Evolutionary conservation across 1,139 yeast species (phyloP).

Genomic region (Trichomonascaceae sp.): DNA sequence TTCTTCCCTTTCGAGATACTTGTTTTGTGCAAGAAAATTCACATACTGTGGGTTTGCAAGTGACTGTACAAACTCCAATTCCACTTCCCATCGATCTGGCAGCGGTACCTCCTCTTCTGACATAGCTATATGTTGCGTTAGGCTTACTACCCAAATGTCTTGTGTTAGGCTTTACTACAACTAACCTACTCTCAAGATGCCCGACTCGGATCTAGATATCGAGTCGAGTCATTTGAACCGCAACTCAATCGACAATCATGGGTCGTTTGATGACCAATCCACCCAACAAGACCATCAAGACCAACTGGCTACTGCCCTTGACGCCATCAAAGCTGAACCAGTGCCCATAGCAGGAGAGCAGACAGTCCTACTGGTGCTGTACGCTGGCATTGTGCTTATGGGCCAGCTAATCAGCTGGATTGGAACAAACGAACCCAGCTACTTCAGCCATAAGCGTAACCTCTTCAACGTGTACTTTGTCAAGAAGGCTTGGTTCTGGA

Average conservation of each 20-base stretch:
- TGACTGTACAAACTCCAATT: slow-evolving; percentile 75
- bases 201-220: too few relatives aligned
- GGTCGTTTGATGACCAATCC: too few relatives aligned
- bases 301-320: too few relatives aligned
- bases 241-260: too few relatives aligned
- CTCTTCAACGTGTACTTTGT: slow-evolving; percentile 62
- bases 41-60: slow-evolving; percentile 66
- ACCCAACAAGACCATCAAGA: too few relatives aligned
- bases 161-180: too few relatives aligned
- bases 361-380: slow-evolving; percentile 12
- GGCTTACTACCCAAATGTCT: slow-evolving; percentile 3
- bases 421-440: slow-evolving; percentile 14
- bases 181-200: too few relatives aligned
- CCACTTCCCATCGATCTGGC: slow-evolving; percentile 74
- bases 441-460: slow-evolving; percentile 50
- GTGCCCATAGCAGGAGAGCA: slow-evolving; percentile 9
- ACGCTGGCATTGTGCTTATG: slow-evolving; percentile 19
- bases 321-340: too few relatives aligned
- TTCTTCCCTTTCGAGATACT: slow-evolving; percentile 45
- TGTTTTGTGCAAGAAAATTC: slow-evolving; percentile 61
- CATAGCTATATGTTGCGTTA: slow-evolving; percentile 1
- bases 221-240: too few relatives aligned
- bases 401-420: slow-evolving; percentile 20
- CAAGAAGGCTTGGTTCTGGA: slow-evolving; percentile 92
- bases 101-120: slow-evolving; percentile 21